phyloP scores from a whole-genome alignment of 345 rosid genomes.

The Diplotaxis tenuifolia region DNA sequence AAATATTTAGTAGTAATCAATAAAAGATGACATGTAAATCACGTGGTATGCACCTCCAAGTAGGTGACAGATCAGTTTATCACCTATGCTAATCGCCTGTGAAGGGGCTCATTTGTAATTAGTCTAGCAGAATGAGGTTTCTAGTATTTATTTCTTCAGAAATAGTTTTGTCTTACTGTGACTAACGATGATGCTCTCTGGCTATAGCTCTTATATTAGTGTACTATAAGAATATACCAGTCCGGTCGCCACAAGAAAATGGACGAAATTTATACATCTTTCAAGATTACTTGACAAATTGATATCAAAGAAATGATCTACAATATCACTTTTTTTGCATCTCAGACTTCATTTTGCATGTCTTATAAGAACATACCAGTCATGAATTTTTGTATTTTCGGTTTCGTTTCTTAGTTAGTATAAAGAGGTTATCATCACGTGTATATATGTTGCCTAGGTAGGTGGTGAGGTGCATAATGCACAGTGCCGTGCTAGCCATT shows the following conservation, averaged over 20 bases:
- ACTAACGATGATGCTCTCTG: too few relatives aligned
- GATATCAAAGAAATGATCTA: background rate
- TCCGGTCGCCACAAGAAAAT: background rate
- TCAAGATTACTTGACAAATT: background rate
- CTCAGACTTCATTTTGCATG: background rate
- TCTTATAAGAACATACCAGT: too few relatives aligned
- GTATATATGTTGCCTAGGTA: background rate
- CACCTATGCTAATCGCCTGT: background rate
- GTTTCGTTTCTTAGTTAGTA: background rate
- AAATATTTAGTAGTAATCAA: background rate
- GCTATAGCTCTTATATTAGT: too few relatives aligned
- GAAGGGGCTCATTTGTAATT: background rate
- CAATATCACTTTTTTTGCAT: background rate
- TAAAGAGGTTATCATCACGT: background rate
- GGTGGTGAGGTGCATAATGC: background rate
- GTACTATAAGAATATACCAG: background rate
- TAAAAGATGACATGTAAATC: background rate
- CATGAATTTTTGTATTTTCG: background rate
- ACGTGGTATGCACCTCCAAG: slow-evolving; percentile 16
- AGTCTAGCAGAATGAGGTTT: background rate
- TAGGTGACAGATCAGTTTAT: slow-evolving; percentile 16
- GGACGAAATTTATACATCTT: background rate
- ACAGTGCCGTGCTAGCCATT: too few relatives aligned
- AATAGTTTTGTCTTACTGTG: too few relatives aligned
- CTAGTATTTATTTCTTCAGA: too few relatives aligned